Conservation (phyloP, 2,329 filamentous ascomycete genomes). For the Fusarium sp. region DNA sequence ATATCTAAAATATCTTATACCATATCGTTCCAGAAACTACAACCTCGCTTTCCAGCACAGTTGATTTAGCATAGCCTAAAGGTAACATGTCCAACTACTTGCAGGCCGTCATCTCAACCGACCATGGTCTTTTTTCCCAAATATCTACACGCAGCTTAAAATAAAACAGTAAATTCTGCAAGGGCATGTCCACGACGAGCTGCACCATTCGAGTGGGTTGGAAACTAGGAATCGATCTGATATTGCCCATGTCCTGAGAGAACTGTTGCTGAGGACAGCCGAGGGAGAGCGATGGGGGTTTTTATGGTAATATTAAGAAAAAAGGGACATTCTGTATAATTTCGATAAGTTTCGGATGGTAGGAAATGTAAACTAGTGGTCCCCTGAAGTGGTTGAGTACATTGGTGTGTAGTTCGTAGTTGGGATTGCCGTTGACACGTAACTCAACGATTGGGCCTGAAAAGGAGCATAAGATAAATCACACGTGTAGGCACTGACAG, state of each 20-base stretch:
- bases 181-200: too few species aligned
- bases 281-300: neutral
- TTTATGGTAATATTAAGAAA: neutral
- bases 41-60: too few species aligned
- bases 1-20: too few species aligned
- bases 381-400: too few species aligned
- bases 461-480: neutral
- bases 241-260: neutral
- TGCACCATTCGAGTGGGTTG: too few species aligned
- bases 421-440: too few species aligned
- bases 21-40: neutral
- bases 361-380: too few species aligned
- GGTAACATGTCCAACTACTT: neutral
- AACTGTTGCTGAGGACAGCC: neutral
- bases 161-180: neutral
- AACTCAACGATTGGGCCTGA: neutral
- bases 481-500: too few species aligned
- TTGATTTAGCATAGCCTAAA: neutral
- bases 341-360: too few species aligned
- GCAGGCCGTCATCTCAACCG: neutral
- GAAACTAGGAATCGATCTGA: neutral
- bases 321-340: too few species aligned
- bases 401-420: too few species aligned
- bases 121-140: neutral
- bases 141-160: neutral